phyloP scores from a whole-genome alignment of 2,329 filamentous ascomycete species.

The Xylariomycetidae sp. region DNA sequence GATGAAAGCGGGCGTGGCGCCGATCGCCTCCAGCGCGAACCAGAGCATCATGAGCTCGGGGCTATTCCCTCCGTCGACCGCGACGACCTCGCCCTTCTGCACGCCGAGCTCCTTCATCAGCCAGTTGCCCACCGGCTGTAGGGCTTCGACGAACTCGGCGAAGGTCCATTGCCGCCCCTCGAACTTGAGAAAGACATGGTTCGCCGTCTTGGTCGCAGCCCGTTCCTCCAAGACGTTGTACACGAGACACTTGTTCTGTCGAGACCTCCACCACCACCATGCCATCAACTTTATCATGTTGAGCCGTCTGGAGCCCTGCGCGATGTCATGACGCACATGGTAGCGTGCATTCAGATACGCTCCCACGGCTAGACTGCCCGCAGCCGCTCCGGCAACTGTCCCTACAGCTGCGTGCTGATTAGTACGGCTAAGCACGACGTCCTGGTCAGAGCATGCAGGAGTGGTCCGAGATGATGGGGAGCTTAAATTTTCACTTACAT shows the following conservation, averaged over 20 bases:
- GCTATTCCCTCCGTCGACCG: conserved; percentile 61
- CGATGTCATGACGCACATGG: conserved; percentile 58
- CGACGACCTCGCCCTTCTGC: conserved; percentile 55
- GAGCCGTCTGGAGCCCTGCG: conserved; percentile 33
- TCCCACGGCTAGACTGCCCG: conserved; percentile 25
- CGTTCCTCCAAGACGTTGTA: conserved; percentile 22
- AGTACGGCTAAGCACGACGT: not conserved
- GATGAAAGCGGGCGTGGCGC: conserved; percentile 62
- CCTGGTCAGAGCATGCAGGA: no score
- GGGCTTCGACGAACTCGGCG: conserved; percentile 45
- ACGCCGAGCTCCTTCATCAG: conserved; percentile 54
- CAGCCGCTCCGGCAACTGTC: conserved; percentile 13
- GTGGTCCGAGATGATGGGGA: not conserved
- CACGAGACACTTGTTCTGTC: conserved; percentile 16
- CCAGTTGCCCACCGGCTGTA: conserved; percentile 57
- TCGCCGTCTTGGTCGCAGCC: conserved; percentile 13
- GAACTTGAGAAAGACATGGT: conserved; percentile 44
- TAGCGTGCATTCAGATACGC: conserved; percentile 65
- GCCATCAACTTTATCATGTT: conserved; percentile 34
- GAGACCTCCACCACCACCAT: conserved; percentile 34
- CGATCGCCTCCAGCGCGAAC: conserved; percentile 61
- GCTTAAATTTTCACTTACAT: no score
- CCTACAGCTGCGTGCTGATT: conserved; percentile 4
- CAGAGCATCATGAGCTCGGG: conserved; percentile 62
- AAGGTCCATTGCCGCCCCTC: conserved; percentile 58